A percentile compares a stretch with the other conserved stretches of the same genome.
Evolutionary conservation across 352 stramenopile species (phyloP).

Genomic region (Phytopythium sindhum): DNA sequence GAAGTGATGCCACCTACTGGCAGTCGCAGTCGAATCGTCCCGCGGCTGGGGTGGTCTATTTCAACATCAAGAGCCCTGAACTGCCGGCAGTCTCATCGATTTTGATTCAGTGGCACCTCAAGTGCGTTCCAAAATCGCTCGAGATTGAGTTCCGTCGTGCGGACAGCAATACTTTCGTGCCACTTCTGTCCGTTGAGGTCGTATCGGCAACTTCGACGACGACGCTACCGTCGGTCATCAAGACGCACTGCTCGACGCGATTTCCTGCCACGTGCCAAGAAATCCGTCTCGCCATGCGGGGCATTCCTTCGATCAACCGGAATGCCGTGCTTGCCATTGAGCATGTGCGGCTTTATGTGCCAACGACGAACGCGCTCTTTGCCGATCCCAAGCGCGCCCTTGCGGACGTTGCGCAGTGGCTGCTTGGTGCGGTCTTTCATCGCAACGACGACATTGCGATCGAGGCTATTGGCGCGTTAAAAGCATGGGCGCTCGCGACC

Average conservation of each 20-base stretch:
- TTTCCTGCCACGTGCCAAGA: conserved; percentile 46
- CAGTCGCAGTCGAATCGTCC: conserved; percentile 56
- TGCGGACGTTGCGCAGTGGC: conserved; percentile 59
- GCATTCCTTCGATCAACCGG: conserved; percentile 59
- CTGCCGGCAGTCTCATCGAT: conserved; percentile 57
- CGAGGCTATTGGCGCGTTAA: conserved; percentile 62
- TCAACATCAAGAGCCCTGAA: conserved; percentile 36
- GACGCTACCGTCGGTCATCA: conserved; percentile 12
- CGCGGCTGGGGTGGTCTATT: conserved; percentile 36
- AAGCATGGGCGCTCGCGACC: conserved; percentile 73
- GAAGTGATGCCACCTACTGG: conserved; percentile 62
- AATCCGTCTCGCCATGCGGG: conserved; percentile 61
- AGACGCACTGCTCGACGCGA: conserved; percentile 32
- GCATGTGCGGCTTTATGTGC: conserved; percentile 55
- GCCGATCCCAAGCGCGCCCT: conserved; percentile 54
- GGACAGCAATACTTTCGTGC: conserved; percentile 34
- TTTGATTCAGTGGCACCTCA: conserved; percentile 66
- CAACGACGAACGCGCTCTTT: conserved; percentile 54
- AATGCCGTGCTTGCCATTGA: conserved; percentile 70
- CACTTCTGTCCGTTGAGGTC: conserved; percentile 19
- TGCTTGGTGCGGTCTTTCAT: conserved; percentile 44
- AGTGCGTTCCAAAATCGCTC: conserved; percentile 52
- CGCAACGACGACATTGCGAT: conserved; percentile 49
- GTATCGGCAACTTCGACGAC: conserved; percentile 16
- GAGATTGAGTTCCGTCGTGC: conserved; percentile 47